Base-by-base conservation (phyloP, 345 rosid species). In the Citrus cavaleriei region DNA sequence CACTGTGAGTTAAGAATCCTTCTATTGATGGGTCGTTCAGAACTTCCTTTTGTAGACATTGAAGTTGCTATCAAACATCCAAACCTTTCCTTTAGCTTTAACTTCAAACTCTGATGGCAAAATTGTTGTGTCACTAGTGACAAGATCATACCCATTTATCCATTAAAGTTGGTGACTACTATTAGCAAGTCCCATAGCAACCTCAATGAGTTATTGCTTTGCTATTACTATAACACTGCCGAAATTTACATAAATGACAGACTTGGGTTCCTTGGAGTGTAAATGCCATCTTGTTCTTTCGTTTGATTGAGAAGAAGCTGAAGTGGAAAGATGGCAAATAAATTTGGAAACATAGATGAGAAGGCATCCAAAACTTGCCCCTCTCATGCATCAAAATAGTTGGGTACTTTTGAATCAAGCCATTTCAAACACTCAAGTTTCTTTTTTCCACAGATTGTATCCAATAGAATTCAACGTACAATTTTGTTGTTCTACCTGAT, bases 151-250 rank as follows among this genome's bases (percentile, higher is more conserved):
- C 73, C 82, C 62, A 22, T 69, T 64, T 7, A 75, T 65, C 79
- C 79, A 78, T 16, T 75, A 3, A 70, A 82, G 74, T 1, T 72
- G 76, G 25, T 28, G 68, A 37, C 42, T 62, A 77, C 84, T 82
- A 18, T 74, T 70, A 2, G 79, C 82, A 0, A 78, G 81, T 1
- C 79, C 82, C 68, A 70, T 25, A 0, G 73, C 84, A 34, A 82
- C 35, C 70, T 82, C 82, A 10, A 59, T 38, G 14, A 75, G 46
- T 19, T 77, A 37, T 46, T 73, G 14, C 8, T 30, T 28, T 4
- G 75, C 30, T 35, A 77, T 54, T 8, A 27, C 24, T 0, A 75
- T 25, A 27, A 68, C 24, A 49, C 84, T 72, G 2, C 84, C 78
- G 13, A 55, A 77, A 73, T 81, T 81, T 30, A 78, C 70, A 25